Evolutionary conservation across 75 land plant species (phyloP).

Genomic region (Pinus taeda): DNA sequence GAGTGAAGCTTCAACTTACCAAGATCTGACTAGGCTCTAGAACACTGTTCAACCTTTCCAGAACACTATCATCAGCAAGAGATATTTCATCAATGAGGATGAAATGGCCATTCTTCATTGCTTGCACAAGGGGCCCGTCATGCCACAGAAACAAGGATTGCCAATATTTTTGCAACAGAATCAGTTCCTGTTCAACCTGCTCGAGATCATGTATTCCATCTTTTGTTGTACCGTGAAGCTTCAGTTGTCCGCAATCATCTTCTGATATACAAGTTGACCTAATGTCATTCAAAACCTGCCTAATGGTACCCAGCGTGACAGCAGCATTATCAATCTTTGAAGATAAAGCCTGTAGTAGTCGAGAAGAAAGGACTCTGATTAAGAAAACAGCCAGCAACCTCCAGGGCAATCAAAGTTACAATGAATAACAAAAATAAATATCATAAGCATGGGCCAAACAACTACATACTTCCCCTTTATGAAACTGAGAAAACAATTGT

Average conservation of each 20-base stretch:
- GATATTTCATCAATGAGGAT: slow-evolving; percentile 96
- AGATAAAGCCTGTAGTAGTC: slow-evolving; percentile 42
- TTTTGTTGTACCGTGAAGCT: slow-evolving; percentile 11
- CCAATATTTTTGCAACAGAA: slow-evolving; percentile 57
- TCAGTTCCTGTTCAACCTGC: slow-evolving; percentile 29
- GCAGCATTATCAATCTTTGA: slow-evolving; percentile 64
- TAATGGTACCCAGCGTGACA: slow-evolving; percentile 28
- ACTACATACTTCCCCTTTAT: slow-evolving; percentile 31
- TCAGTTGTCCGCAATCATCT: neutral
- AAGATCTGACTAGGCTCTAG: slow-evolving; percentile 85
- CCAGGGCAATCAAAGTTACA: neutral
- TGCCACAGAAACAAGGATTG: slow-evolving; percentile 92
- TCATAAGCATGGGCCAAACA: neutral
- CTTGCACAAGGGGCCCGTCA: slow-evolving; percentile 96
- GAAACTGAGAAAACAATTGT: slow-evolving; percentile 16
- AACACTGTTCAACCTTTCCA: slow-evolving; percentile 96
- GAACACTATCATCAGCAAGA: slow-evolving; percentile 98
- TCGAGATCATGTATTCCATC: slow-evolving; percentile 47
- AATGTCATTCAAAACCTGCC: slow-evolving; percentile 16
- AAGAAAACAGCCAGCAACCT: neutral
- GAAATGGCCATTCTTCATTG: slow-evolving; percentile 87
- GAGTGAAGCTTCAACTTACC: slow-evolving; percentile 34
- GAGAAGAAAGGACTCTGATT: neutral
- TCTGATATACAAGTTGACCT: slow-evolving; percentile 15
- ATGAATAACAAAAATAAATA: neutral